Percentiles rank a stretch among this genome's conserved stretches.
Conservation (phyloP, 306 rosid species). For the Gleditsia sinensis region DNA sequence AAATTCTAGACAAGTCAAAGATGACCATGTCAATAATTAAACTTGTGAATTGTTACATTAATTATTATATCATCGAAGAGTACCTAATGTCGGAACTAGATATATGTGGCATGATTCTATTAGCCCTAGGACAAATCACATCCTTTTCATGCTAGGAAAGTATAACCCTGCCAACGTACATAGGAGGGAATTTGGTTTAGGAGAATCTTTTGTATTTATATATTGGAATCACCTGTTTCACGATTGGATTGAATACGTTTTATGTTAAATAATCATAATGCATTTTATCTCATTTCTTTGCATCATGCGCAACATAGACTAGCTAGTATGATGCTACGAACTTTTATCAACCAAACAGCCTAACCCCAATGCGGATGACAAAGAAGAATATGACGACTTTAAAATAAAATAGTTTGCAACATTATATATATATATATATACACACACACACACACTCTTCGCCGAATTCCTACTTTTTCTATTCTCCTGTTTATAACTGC, state of each 20-base stretch:
- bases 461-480: neutral
- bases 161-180: neutral
- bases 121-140: slow-evolving; percentile 30
- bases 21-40: neutral
- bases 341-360: slow-evolving; percentile 15
- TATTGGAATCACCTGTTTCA: slow-evolving; percentile 49
- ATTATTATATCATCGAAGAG: slow-evolving; percentile 3
- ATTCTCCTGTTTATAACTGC: neutral
- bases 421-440: no score
- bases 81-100: slow-evolving; percentile 4
- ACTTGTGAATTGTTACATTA: neutral
- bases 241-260: slow-evolving; percentile 40
- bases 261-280: slow-evolving; percentile 29
- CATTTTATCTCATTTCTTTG: slow-evolving; percentile 30
- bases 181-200: slow-evolving; percentile 6
- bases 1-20: neutral
- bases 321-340: slow-evolving; percentile 2
- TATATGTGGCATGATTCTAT: slow-evolving; percentile 40
- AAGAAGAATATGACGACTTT: neutral
- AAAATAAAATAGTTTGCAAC: neutral
- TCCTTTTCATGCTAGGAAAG: neutral
- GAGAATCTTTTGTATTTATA: neutral
- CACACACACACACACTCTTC: no score
- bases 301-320: slow-evolving; percentile 36
- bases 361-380: neutral